A percentile compares a stretch with the other conserved stretches of the same genome.
Conservation (phyloP, 1,284 basidiomycete species). For the Cystobasidium sp. region DNA sequence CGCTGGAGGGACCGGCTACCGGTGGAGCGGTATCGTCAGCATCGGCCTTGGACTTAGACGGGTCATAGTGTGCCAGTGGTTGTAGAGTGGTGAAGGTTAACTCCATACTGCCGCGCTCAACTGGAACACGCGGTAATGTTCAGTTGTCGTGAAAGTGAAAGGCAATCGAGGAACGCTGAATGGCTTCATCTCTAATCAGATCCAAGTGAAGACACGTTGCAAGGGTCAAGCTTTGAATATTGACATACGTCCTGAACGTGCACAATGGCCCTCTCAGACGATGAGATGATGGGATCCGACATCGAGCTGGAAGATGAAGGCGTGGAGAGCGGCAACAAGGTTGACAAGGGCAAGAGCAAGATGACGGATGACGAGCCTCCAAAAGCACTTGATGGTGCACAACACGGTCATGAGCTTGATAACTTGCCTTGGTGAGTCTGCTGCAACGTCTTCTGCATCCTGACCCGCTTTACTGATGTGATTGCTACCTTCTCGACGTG, state of each 20-base stretch:
- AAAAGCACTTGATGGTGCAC: constrained; percentile 22
- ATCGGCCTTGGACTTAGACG: neutral
- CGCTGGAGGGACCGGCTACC: constrained; percentile 2
- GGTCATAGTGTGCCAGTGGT: neutral
- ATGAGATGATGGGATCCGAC: constrained; percentile 29
- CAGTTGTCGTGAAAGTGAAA: constrained; percentile 1
- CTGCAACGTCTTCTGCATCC: neutral
- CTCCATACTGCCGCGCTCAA: neutral
- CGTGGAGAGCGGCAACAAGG: constrained; percentile 20
- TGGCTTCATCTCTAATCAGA: neutral
- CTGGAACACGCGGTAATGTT: too few relatives aligned
- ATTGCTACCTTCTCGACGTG: neutral
- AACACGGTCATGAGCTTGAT: constrained; percentile 41
- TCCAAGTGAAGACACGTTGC: neutral
- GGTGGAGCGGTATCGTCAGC: constrained; percentile 1
- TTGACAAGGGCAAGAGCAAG: constrained; percentile 37
- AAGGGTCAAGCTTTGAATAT: neutral
- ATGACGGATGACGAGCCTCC: constrained; percentile 29
- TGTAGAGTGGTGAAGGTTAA: constrained; percentile 3
- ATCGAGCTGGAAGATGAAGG: constrained; percentile 25
- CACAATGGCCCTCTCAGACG: constrained; percentile 38
- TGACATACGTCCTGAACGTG: neutral
- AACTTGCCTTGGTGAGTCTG: constrained; percentile 36
- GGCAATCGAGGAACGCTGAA: neutral
- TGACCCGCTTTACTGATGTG: neutral